Conservation (phyloP, 139 green algal species). For the Haematococcus lacustris region DNA sequence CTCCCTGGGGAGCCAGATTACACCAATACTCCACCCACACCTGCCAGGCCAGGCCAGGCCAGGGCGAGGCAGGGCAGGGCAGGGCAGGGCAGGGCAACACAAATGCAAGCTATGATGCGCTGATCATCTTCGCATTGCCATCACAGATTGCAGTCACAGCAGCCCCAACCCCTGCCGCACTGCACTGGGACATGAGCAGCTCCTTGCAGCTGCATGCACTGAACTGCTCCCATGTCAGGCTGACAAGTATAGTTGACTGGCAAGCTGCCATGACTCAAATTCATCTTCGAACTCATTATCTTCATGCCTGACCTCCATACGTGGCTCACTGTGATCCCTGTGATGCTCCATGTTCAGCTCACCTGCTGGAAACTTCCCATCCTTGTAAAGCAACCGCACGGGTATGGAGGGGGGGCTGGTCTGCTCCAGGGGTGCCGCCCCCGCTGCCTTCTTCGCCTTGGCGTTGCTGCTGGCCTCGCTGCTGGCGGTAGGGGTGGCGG, state of each 20-base stretch:
- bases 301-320: neutral
- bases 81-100: no score
- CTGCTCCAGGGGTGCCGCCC: conserved; percentile 44
- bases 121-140: no score
- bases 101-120: no score
- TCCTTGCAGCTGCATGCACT: neutral
- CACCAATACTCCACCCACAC: no score
- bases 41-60: no score
- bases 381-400: conserved; percentile 77
- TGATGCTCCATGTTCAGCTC: conserved; percentile 79
- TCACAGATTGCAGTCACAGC: no score
- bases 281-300: neutral
- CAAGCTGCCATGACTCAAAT: neutral
- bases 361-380: conserved; percentile 66
- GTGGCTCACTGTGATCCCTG: conserved; percentile 27
- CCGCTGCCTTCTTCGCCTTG: conserved; percentile 2
- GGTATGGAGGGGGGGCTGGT: conserved; percentile 86
- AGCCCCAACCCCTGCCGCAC: no score
- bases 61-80: no score
- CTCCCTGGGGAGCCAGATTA: no score
- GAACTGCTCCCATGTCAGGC: neutral
- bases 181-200: no score
- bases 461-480: neutral
- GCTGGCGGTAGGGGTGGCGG: neutral
- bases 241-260: neutral